Evolutionary conservation across 345 rosid genomes (phyloP).

Genomic region (Lumnitzera littorea): DNA sequence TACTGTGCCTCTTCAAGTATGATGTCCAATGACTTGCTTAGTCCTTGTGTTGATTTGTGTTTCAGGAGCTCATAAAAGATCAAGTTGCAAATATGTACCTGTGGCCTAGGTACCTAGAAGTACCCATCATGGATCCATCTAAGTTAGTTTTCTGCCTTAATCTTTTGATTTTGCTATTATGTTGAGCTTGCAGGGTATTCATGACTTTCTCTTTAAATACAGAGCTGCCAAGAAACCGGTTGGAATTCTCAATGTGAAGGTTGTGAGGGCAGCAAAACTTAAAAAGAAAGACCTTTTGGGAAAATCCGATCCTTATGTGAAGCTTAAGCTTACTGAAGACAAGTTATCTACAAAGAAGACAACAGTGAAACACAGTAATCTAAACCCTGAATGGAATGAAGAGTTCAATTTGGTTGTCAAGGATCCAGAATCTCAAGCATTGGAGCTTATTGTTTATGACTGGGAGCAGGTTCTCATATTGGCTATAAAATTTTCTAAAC

Average conservation of each 20-base stretch:
- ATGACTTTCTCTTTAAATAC: conserved; percentile 4
- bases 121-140: conserved; percentile 70
- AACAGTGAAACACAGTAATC: conserved; percentile 66
- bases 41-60: background rate
- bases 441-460: conserved; percentile 62
- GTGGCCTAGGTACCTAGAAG: conserved; percentile 89
- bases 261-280: conserved; percentile 65
- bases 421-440: conserved; percentile 63
- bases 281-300: conserved; percentile 82
- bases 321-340: conserved; percentile 74
- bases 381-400: conserved; percentile 96
- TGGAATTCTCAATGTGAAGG: conserved; percentile 71
- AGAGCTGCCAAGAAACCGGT: conserved; percentile 80
- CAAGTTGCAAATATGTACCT: conserved; percentile 93
- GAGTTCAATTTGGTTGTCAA: conserved; percentile 68
- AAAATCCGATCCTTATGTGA: conserved; percentile 89
- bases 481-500: too few relatives aligned
- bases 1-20: background rate
- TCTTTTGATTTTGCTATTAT: conserved; percentile 2
- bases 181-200: background rate
- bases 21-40: background rate
- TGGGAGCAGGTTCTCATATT: conserved; percentile 75
- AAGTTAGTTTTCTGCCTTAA: conserved; percentile 29
- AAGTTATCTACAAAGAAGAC: conserved; percentile 66
- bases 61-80: conserved; percentile 84